Percentiles rank a stretch among this genome's conserved stretches.
These are phyloP conservation scores for Pueraria montana DNA, from an alignment of 306 rosid species.

Conservation along the genomic window DNA sequence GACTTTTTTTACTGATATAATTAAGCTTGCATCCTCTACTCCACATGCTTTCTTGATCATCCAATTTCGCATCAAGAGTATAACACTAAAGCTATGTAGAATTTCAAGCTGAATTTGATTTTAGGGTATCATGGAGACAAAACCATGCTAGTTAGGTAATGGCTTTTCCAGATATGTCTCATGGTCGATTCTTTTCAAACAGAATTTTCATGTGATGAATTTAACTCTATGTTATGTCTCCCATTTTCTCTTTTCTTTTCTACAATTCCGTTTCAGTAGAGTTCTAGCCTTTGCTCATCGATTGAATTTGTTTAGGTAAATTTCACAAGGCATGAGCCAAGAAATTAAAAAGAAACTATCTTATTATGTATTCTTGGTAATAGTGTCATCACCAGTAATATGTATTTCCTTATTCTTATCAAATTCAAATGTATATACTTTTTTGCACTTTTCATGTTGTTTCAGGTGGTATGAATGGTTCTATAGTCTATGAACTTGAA, in stretches of 20 bases:
- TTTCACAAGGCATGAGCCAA: neutral
- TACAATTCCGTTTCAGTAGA: neutral
- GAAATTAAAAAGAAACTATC: constrained; percentile 28
- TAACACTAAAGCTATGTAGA: constrained; percentile 1
- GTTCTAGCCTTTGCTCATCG: neutral
- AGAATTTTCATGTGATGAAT: neutral
- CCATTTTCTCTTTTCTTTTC: neutral
- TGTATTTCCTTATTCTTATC: constrained; percentile 15
- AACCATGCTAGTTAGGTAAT: constrained; percentile 25
- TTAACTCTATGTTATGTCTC: neutral
- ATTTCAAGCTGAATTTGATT: neutral
- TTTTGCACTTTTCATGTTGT: constrained; percentile 35
- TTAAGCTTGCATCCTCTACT: neutral
- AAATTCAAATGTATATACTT: constrained; percentile 3
- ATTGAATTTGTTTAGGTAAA: constrained; percentile 9
- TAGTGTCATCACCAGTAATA: neutral
- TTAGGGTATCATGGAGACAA: neutral
- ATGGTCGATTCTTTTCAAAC: neutral
- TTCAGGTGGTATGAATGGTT: constrained; percentile 99
- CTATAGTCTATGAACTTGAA: constrained; percentile 82
- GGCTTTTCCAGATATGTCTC: constrained; percentile 22
- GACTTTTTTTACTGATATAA: neutral
- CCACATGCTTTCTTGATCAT: constrained; percentile 20
- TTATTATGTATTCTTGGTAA: constrained; percentile 26
- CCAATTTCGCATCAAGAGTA: constrained; percentile 12